Base-by-base conservation (phyloP, 805 yeast genomes). In the Metschnikowia continentalis region DNA sequence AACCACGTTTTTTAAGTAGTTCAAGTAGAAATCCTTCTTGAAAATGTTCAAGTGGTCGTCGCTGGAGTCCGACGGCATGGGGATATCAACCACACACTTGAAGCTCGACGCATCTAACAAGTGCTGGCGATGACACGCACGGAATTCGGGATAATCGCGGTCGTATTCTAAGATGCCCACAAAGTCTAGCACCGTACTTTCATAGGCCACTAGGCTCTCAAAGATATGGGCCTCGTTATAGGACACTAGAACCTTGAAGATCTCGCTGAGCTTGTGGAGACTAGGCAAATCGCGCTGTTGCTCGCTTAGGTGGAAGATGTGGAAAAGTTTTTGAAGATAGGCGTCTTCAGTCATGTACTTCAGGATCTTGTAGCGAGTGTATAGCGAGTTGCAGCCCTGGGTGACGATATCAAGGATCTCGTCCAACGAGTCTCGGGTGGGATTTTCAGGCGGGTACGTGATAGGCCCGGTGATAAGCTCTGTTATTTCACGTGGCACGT, bases 131-230 rank as follows among this genome's bases (percentile, higher is more conserved):
- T 88, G 89, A 58, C 88, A 86, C 3, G 96, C 89, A 66, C 89
- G 90, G 56, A 77, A 76, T 13, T 76, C 75, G 1, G 97, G 96
- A 60, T 79, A 89, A 50, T 88, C 96, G 0, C 94, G 87, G 65
- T 94, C 97, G 66, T 90, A 72, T 66, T 94, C 99, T 43, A 92
- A 68, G 11, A 90, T 86, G 0, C 96, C 96, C 11, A 85, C 78
- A 3, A 89, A 69, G 1, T 87, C 86, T 59, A 65, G 42, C 8
- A 71, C 61, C 37, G 66, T 69, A 8, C 61, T 62, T 46, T 71
- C 74, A 7, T 63, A 52, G 3, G 63, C 57, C 4, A 72, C 53
- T 11, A 74, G 61, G 41, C 66, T 68, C 42, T 71, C 76, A 13
- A 74, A 54, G 11, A 74, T 54, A 5, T 57, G 20, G 5, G 63